Evolutionary conservation across 2,329 filamentous ascomycete species (phyloP), one percentile per base, ranked within the genome.

Genomic region (Biscogniauxia mediterranea): DNA sequence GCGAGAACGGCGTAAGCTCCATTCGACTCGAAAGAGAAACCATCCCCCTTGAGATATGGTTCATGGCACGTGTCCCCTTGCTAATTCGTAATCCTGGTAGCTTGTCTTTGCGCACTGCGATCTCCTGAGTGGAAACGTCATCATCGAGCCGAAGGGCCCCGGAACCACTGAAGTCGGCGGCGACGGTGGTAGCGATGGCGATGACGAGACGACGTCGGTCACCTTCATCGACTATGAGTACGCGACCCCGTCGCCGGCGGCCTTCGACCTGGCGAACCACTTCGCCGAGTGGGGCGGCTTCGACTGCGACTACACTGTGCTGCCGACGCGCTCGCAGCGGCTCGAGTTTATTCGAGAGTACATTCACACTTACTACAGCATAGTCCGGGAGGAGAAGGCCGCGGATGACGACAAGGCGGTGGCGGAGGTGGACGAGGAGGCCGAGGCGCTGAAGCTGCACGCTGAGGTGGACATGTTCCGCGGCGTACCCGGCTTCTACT

Each of bases 211-310:
- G 19, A 80, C 84, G 55, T 82, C 78, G 2, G 89, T 94, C 59
- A 86, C 85, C 72, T 98, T 99, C 78, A 99, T 99, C 75, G 95
- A 99, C 78, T 99, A 98, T 80, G 95, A 99, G 77, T 99, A 99
- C 77, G 93, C 93, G 15, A 95, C 92, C 4, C 93, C 95, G 2
- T 94, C 93, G 0, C 94, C 94, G 1, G 93, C 93, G 3, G 93
- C 94, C 1, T 99, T 99, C 77, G 95, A 99, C 75, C 88, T 99
- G 69, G 90, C 94, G 56, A 99, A 99, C 79, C 95, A 99, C 81
- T 97, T 99, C 74, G 93, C 95, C 54, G 95, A 99, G 79, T 99
- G 95, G 94, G 93, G 90, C 62, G 95, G 95, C 60, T 97, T 97
- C 72, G 92, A 96, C 70, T 99, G 95, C 81, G 93, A 98, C 76